Conservation (phyloP, 352 stramenopile species). For the Phytopythium delawarense region DNA sequence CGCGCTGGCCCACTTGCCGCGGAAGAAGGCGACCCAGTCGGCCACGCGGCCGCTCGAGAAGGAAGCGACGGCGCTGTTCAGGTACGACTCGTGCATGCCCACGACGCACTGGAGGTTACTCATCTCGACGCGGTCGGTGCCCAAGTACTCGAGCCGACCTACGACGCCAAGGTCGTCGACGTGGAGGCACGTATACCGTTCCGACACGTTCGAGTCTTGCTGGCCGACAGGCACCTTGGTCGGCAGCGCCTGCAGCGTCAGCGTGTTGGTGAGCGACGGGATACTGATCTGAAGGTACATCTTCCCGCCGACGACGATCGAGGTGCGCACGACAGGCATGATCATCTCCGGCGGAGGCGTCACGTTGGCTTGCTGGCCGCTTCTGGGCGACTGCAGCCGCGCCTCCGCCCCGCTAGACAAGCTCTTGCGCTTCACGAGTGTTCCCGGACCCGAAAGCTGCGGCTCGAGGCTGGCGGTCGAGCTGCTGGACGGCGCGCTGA, state of each 20-base stretch:
- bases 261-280: slow-evolving; percentile 59
- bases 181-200: slow-evolving; percentile 61
- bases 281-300: slow-evolving; percentile 73
- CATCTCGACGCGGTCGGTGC: slow-evolving; percentile 45
- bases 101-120: slow-evolving; percentile 72
- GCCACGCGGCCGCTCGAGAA: slow-evolving; percentile 63
- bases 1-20: slow-evolving; percentile 63
- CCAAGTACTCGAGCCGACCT: slow-evolving; percentile 67
- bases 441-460: not conserved
- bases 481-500: slow-evolving; percentile 6
- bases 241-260: slow-evolving; percentile 52
- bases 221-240: slow-evolving; percentile 25
- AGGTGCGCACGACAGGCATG: slow-evolving; percentile 49
- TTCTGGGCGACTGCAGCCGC: slow-evolving; percentile 10
- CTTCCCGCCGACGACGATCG: slow-evolving; percentile 44
- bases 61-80: slow-evolving; percentile 77
- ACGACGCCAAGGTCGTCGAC: slow-evolving; percentile 79
- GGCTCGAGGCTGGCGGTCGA: not conserved
- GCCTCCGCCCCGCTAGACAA: not conserved
- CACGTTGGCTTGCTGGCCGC: slow-evolving; percentile 20
- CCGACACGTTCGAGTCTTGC: slow-evolving; percentile 11
- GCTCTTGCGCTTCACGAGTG: slow-evolving; percentile 3
- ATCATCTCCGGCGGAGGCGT: slow-evolving; percentile 63
- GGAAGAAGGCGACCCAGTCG: slow-evolving; percentile 87
- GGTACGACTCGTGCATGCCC: slow-evolving; percentile 80